A percentile compares a stretch with the other conserved stretches of the same genome.
Conservation (phyloP, 2,329 filamentous ascomycete genomes). For the Chalaropsis thielavioides region DNA sequence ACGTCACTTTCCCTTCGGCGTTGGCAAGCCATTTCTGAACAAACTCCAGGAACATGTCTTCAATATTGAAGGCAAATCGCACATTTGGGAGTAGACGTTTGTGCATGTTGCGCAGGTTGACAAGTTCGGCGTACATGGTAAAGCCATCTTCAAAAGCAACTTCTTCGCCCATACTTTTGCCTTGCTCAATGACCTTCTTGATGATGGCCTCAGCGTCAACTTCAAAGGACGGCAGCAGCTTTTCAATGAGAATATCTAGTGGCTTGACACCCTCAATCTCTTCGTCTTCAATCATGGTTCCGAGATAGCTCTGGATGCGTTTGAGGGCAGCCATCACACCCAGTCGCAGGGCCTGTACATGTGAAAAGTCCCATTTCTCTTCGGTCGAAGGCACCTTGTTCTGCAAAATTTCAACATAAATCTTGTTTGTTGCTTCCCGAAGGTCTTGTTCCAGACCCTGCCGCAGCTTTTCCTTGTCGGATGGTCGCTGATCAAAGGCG, state of each 20-base stretch:
- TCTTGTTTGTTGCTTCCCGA: conserved; percentile 28
- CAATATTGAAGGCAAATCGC: conserved; percentile 76
- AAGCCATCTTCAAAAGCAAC: conserved; percentile 86
- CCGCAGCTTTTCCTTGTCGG: conserved; percentile 42
- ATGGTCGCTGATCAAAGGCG: conserved; percentile 54
- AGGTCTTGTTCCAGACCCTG: conserved; percentile 11
- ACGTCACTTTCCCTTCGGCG: conserved; percentile 64
- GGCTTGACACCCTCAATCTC: conserved; percentile 65
- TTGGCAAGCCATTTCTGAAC: conserved; percentile 89
- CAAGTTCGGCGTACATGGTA: conserved; percentile 77
- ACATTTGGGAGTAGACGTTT: conserved; percentile 54
- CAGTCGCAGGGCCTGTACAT: conserved; percentile 80
- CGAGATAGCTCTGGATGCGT: conserved; percentile 83
- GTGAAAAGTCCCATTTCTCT: conserved; percentile 76
- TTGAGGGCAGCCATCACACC: conserved; percentile 73
- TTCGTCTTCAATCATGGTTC: conserved; percentile 42
- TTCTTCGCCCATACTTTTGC: conserved; percentile 54
- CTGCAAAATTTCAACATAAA: conserved; percentile 66
- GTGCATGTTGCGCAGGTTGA: conserved; percentile 72
- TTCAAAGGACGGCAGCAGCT: conserved; percentile 79
- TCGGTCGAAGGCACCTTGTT: conserved; percentile 66
- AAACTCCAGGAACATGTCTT: conserved; percentile 73
- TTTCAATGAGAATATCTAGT: conserved; percentile 58
- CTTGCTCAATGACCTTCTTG: conserved; percentile 59
- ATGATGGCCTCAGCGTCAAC: conserved; percentile 79